Base-by-base conservation (phyloP, 1,284 basidiomycete genomes). In the Peniophora sp. region DNA sequence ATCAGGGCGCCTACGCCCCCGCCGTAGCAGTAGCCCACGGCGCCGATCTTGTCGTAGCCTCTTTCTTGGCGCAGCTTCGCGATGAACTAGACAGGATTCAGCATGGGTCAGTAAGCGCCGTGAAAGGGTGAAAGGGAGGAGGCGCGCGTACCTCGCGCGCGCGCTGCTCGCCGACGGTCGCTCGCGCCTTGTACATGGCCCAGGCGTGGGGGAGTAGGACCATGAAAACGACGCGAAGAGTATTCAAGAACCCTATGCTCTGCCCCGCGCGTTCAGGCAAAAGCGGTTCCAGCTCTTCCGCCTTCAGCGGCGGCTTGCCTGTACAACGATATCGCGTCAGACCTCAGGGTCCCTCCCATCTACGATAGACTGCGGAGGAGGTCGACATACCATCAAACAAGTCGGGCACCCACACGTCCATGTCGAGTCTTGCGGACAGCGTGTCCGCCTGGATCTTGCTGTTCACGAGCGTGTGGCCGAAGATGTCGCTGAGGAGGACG, bases 381-480 rank as follows among this genome's bases (percentile, higher is more conserved):
- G 20, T 24, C 42, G 49, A 45, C 18, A 22, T 23, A 56, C 64
- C 76, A 50, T 65, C 59, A 54, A 77, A 79, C 34, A 73, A 52
- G 59, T 81, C 76, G 3, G 79, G 79, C 17, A 84, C 74, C 72
- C 79, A 85, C 22, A 86, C 82, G 53, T 83, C 76, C 50, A 83
- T 73, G 3, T 69, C 68, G 24, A 84, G 64, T 2, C 67, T 57
- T 48, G 75, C 68, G 3, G 83, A 73, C 23, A 83, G 64, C 20
- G 67, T 63, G 61, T 87, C 85, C 0, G 85, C 83, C 6, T 87
- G 68, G 50, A 88, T 68, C 59, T 82, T 85, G 57, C 69, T 69
- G 60, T 85, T 86, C 42, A 72, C 71, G 18, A 83, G 59, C 0
- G 65, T 62, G 10, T 83, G 67, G 1, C 80, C 81, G 55, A 84